Evolutionary conservation across 257 asterid species (phyloP).

Genomic region (Solanum commersonii): DNA sequence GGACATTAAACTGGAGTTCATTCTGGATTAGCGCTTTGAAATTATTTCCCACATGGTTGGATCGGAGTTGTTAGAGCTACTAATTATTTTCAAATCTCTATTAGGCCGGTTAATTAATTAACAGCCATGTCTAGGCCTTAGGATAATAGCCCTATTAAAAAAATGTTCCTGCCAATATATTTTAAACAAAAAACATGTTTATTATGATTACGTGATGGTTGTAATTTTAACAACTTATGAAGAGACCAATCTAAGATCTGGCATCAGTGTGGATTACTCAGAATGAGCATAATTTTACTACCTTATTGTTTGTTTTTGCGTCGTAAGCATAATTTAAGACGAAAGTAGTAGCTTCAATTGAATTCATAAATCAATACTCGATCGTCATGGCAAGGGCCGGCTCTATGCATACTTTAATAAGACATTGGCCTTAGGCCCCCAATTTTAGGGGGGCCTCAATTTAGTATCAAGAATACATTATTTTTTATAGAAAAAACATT

Average conservation of each 20-base stretch:
- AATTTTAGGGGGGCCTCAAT: no score
- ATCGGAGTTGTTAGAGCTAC: slow-evolving; percentile 9
- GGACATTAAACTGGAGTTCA: background rate
- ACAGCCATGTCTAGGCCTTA: background rate
- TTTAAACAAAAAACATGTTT: background rate
- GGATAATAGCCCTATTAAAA: background rate
- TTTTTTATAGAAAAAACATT: no score
- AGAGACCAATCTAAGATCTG: background rate
- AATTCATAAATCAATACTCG: background rate
- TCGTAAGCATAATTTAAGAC: background rate
- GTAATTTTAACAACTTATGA: background rate
- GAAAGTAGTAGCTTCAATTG: background rate
- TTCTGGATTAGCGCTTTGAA: background rate
- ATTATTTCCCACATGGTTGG: background rate
- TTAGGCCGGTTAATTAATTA: slow-evolving; percentile 2
- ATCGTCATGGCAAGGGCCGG: background rate
- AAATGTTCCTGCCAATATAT: background rate
- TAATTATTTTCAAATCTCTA: background rate
- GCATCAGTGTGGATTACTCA: background rate
- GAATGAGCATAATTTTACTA: background rate
- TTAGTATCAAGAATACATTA: no score
- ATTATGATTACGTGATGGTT: background rate
- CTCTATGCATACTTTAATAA: no score
- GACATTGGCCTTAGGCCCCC: no score
- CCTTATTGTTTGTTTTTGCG: no score